Evolutionary conservation across 495 filamentous ascomycete species (phyloP).

Genomic region (Xylaria flabelliformis): DNA sequence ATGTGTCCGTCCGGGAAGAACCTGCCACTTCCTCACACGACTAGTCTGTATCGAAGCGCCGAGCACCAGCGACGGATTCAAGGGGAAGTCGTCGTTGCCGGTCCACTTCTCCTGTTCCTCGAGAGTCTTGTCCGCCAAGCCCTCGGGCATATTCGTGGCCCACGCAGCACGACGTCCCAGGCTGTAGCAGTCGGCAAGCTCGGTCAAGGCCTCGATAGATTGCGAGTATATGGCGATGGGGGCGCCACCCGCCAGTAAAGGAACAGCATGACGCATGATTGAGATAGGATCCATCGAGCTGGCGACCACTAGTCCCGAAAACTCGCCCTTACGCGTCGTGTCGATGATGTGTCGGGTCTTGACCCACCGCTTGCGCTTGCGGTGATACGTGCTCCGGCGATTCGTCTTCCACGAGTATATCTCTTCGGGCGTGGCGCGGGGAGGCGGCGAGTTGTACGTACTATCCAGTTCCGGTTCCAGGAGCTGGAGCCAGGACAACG

Average conservation of each 20-base stretch:
- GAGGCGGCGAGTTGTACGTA: constrained; percentile 67
- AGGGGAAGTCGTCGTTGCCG: constrained; percentile 72
- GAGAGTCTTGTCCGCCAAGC: constrained; percentile 42
- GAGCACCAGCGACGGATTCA: constrained; percentile 83
- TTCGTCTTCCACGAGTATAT: constrained; percentile 73
- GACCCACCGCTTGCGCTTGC: constrained; percentile 84
- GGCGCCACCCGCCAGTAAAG: constrained; percentile 81
- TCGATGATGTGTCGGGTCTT: constrained; percentile 70
- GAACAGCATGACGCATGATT: constrained; percentile 74
- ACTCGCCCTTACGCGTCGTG: constrained; percentile 73
- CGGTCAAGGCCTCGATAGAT: constrained; percentile 74
- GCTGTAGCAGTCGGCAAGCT: constrained; percentile 80
- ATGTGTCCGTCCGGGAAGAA: constrained; percentile 89
- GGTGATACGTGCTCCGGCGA: constrained; percentile 79
- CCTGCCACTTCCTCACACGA: constrained; percentile 81
- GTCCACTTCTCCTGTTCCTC: constrained; percentile 55
- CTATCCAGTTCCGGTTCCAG: constrained; percentile 74
- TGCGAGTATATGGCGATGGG: constrained; percentile 85
- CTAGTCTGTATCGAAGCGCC: constrained; percentile 80
- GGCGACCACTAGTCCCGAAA: constrained; percentile 82
- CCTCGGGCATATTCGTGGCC: constrained; percentile 46
- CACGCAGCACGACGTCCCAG: constrained; percentile 77
- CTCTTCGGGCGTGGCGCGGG: constrained; percentile 56
- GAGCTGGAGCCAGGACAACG: constrained; percentile 88
- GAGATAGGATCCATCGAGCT: constrained; percentile 79